Base-by-base conservation (phyloP, 2,329 filamentous ascomycete species). In the Phaeosphaeriaceae sp. region DNA sequence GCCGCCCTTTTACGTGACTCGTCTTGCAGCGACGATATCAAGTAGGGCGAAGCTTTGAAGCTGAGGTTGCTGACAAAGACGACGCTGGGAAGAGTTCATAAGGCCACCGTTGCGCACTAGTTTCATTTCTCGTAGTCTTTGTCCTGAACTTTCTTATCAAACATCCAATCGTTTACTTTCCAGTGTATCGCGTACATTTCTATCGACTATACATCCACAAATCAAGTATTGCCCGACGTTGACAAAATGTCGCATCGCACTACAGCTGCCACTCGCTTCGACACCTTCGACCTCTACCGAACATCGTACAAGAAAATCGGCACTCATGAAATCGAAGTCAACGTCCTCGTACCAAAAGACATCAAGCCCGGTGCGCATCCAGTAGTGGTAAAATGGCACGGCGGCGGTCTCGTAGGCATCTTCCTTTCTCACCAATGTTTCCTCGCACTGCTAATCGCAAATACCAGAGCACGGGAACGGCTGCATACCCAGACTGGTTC, bases 361-460 rank as follows among this genome's bases (percentile, higher is more conserved):
- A 54, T 76, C 5, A 62, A 67, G 9, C 58, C 69, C 0, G 75
- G 76, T 9, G 76, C 75, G 51, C 70, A 77, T 48, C 80, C 81
- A 0, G 50, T 82, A 0, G 69, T 81, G 15, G 67, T 82, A 21
- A 78, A 76, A 42, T 81, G 79, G 52, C 81, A 83, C 44, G 81
- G 81, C 15, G 81, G 81, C 19, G 78, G 76, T 10, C 70, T 82
- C 48, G 78, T 80, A 70, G 61, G 65, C 57, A 51, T 27, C 10
- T 22, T 48, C 48, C 21, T 42, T 44, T 31, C 54, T 44, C 31
- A 24, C 7, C 11, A 27, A 36, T n/a, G n/a, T n/a, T 22, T 17
- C 40, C 4, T 19, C n/a, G 21, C 47, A 13, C 10, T 27, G 2
- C 53, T 51, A 25, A 47, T 10, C 13, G 13, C 7, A 7, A 17